Evolutionary conservation across 352 stramenopile species (phyloP), one percentile per base, ranked within the genome.

Genomic region (Pythium biforme): DNA sequence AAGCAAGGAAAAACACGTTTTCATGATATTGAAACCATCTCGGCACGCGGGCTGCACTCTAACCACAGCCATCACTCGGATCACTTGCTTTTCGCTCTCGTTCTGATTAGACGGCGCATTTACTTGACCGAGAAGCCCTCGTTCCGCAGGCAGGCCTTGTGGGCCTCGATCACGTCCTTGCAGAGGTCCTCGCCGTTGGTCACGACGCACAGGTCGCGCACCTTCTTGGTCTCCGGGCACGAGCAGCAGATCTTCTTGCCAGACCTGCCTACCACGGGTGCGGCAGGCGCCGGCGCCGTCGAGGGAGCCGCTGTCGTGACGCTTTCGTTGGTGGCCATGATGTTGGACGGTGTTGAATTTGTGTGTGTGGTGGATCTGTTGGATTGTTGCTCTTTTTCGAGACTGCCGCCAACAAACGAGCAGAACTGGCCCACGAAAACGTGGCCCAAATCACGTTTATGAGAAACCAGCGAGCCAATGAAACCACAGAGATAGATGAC

Each of bases 161-260:
- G 97, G 33, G 89, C 88, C 74, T 99, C 96, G 64, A 99, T 99
- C 41, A 98, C 73, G 40, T 97, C 93, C 59, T 94, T 88, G 79
- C 97, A 99, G 64, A 82, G 53, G 1, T 97, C 90, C 64, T 97
- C 77, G 62, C 93, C 93, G 72, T 98, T 96, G 60, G 67, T 89
- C 52, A 97, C 76, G 53, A 98, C 83, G 77, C 93, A 98, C 57
- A 97, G 65, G 66, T 98, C 93, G 46, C 93, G 87, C 58, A 76
- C 90, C 72, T 97, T 78, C 77, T 98, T 98, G 29, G 95, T 99
- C 26, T 98, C 96, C 20, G 97, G 97, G 69, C 97, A 99, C 50
- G 92, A 98, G 75, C 97, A 99, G 78, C 97, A 99, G 65, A 99
- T 99, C 77, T 98, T 98, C 79, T 98, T 98, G 64, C 95, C 94